These are phyloP conservation scores for Saccharomycopsis lassenensis DNA, from an alignment of 805 yeast genomes.

Conservation along the genomic window DNA sequence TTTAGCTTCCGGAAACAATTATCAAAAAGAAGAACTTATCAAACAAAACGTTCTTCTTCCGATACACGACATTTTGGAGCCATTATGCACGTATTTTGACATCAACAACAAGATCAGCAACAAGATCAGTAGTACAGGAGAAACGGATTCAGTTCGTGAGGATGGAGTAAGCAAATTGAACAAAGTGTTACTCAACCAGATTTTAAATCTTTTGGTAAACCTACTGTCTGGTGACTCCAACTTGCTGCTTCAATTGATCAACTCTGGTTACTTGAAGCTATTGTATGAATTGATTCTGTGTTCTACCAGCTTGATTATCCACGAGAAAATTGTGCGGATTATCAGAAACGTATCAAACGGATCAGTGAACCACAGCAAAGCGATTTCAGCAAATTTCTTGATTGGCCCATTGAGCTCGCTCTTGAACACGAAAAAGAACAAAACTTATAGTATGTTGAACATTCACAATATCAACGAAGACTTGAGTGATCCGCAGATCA, in stretches of 20 bases:
- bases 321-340: slow-evolving; percentile 13
- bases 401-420: slow-evolving; percentile 10
- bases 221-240: slow-evolving; percentile 13
- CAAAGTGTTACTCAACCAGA: too few relatives aligned
- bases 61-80: slow-evolving; percentile 3
- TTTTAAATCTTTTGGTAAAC: slow-evolving; percentile 6
- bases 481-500: slow-evolving; percentile 3
- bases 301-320: slow-evolving; percentile 5
- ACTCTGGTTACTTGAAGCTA: slow-evolving; percentile 12
- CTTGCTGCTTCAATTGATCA: slow-evolving; percentile 13
- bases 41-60: slow-evolving; percentile 8
- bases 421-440: too few relatives aligned
- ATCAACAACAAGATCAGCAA: neutral
- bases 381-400: slow-evolving; percentile 11
- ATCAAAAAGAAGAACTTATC: slow-evolving; percentile 12
- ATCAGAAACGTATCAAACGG: slow-evolving; percentile 17
- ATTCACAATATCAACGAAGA: neutral
- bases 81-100: neutral
- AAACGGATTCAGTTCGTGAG: too few relatives aligned
- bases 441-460: neutral
- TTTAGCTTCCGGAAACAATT: slow-evolving; percentile 8
- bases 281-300: slow-evolving; percentile 13
- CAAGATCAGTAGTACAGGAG: too few relatives aligned
- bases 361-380: slow-evolving; percentile 11
- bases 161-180: too few relatives aligned